A percentile compares a stretch with the other conserved stretches of the same genome.
phyloP scores from a whole-genome alignment of 345 rosid genomes.

The thale cress (Arabidopsis thaliana) region TAIR10.1 NC_003070.9:7862501-7863000 shows the following conservation, averaged over 20 bases:
- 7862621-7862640: constrained; percentile 34
- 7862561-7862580: background rate
- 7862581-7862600: constrained; percentile 3
- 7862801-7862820: constrained; percentile 21
- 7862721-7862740: constrained; percentile 71
- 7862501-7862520: constrained; percentile 80
- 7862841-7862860: constrained; percentile 32
- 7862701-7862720: constrained; percentile 85
- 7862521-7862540: constrained; percentile 61
- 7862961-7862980: constrained; percentile 54
- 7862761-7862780: constrained; percentile 67
- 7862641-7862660: constrained; percentile 82
- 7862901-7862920: constrained; percentile 57
- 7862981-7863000: constrained; percentile 53
- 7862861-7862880: constrained; percentile 70
- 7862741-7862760: constrained; percentile 71
- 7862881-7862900: constrained; percentile 64
- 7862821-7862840: constrained; percentile 11
- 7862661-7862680: constrained; percentile 89
- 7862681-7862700: constrained; percentile 79
- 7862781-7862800: constrained; percentile 37
- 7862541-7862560: background rate
- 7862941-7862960: constrained; percentile 65
- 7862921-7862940: constrained; percentile 64
- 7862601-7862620: constrained; percentile 21